Conservation (phyloP, 768 basidiomycete species). For the Leucocoprinus leucothites region DNA sequence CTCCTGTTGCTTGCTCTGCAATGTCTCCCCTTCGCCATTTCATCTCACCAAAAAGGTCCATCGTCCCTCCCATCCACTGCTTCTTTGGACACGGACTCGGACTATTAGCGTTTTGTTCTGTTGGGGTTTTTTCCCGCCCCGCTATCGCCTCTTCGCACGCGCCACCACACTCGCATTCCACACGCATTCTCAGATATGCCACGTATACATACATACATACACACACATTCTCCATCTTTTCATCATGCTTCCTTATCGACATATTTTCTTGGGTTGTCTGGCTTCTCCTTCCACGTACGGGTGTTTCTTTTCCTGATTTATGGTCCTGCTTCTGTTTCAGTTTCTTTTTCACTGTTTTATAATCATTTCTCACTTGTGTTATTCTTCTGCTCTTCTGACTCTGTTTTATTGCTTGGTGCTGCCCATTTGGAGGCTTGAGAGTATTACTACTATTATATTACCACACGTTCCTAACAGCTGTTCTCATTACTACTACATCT, state of each 20-base stretch:
- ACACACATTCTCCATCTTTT: not conserved
- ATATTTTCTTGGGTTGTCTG: slow-evolving; percentile 1
- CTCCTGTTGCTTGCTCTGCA: not conserved
- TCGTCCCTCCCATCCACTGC: not conserved
- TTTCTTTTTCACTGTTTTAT: not conserved
- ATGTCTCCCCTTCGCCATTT: not conserved
- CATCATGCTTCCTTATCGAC: not conserved
- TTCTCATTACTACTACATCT: not conserved
- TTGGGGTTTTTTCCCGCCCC: not conserved
- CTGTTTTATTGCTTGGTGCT: not conserved
- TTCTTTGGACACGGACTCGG: slow-evolving; percentile 1
- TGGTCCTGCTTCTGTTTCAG: slow-evolving; percentile 7
- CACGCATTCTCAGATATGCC: too few species aligned
- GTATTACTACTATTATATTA: slow-evolving; percentile 6
- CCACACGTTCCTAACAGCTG: not conserved
- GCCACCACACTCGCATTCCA: not conserved
- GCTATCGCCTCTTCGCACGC: not conserved
- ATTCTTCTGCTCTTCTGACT: slow-evolving; percentile 16
- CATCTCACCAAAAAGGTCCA: not conserved
- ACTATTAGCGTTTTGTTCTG: not conserved
- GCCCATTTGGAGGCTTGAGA: not conserved
- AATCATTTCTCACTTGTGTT: not conserved
- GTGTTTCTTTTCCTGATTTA: slow-evolving; percentile 5
- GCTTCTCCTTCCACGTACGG: not conserved
- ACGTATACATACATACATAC: not conserved